These are phyloP conservation scores for Solanum pinnatisectum DNA, from an alignment of 257 asterid species.

Conservation along the genomic window DNA sequence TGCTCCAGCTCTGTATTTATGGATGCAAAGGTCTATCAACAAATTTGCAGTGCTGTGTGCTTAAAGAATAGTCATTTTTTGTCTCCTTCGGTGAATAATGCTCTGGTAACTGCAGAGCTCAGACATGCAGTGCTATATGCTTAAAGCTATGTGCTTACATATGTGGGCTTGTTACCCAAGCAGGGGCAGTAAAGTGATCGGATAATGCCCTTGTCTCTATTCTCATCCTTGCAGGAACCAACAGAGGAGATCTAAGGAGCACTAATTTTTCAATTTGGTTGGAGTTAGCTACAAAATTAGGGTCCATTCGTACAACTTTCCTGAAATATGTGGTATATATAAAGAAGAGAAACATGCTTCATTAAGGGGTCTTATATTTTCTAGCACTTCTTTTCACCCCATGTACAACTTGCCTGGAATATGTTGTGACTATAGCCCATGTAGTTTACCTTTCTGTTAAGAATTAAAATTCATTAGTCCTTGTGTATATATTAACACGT, in stretches of 20 bases:
- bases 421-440: not conserved
- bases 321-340: not conserved
- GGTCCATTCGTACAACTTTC: not conserved
- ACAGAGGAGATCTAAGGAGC: not conserved
- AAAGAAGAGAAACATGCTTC: not conserved
- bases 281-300: not conserved
- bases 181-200: not conserved
- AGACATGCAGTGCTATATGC: not conserved
- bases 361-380: not conserved
- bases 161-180: not conserved
- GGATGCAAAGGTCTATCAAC: not conserved
- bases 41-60: not conserved
- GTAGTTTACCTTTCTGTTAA: not conserved
- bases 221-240: not conserved
- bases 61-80: not conserved
- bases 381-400: not conserved
- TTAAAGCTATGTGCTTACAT: not conserved
- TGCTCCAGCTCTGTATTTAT: not conserved
- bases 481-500: not conserved
- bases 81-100: not conserved
- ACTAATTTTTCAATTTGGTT: not conserved
- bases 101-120: not conserved
- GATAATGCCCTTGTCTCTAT: not conserved
- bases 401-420: not conserved
- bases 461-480: not conserved